Conservation (phyloP, 768 basidiomycete genomes). For the Macrocybe gigantea region DNA sequence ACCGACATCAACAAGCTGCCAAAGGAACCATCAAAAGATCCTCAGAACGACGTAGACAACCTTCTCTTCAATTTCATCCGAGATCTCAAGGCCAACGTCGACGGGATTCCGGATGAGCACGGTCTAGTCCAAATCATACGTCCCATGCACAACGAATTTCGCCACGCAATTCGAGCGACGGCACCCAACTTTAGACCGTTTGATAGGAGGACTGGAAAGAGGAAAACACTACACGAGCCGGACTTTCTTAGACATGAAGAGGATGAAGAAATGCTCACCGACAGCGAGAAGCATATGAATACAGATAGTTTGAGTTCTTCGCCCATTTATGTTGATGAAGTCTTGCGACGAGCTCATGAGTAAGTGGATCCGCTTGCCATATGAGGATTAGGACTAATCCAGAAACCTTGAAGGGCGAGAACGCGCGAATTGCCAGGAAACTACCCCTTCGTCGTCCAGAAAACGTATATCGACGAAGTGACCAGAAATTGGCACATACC, state of each 20-base stretch:
- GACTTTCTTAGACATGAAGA: constrained; percentile 40
- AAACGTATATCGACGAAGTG: constrained; percentile 39
- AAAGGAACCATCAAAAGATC: constrained; percentile 47
- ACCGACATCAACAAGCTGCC: constrained; percentile 29
- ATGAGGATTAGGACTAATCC: not conserved
- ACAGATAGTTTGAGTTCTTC: not conserved
- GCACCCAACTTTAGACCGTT: constrained; percentile 58
- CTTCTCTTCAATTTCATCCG: constrained; percentile 41
- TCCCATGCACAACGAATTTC: constrained; percentile 42
- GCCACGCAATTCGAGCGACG: constrained; percentile 39
- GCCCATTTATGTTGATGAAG: constrained; percentile 46
- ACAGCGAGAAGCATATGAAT: constrained; percentile 2
- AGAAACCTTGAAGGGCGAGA: constrained; percentile 40
- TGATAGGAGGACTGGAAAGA: constrained; percentile 11
- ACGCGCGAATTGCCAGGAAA: constrained; percentile 67
- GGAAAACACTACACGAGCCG: constrained; percentile 10
- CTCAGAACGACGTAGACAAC: constrained; percentile 48
- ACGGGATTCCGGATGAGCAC: constrained; percentile 45
- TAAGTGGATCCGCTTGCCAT: constrained; percentile 20
- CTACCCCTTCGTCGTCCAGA: constrained; percentile 59
- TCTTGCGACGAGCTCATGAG: constrained; percentile 39
- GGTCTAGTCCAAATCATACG: constrained; percentile 55
- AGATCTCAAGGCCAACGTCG: constrained; percentile 38
- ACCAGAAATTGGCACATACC: constrained; percentile 46
- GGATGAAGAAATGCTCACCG: constrained; percentile 7